Percentiles rank a stretch among this genome's conserved stretches.
phyloP scores from a whole-genome alignment of 495 filamentous ascomycete genomes.

The Penicillium desertorum region DNA sequence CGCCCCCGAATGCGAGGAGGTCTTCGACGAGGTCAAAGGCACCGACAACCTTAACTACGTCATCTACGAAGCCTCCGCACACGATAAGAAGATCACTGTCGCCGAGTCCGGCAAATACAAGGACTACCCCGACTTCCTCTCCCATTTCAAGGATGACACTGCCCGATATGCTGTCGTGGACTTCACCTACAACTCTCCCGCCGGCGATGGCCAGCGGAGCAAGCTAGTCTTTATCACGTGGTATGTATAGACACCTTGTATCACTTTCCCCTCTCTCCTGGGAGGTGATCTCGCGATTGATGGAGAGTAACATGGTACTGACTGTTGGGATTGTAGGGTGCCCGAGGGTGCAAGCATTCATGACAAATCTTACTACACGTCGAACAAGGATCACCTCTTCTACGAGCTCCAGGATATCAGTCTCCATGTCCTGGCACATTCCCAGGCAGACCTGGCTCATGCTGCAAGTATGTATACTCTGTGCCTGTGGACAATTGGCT shows the following conservation, averaged over 20 bases:
- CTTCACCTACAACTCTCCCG: conserved; percentile 20
- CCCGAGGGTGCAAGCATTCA: conserved; percentile 22
- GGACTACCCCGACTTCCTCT: conserved; percentile 18
- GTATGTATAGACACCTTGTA: conserved; percentile 13
- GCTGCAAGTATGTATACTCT: conserved; percentile 19
- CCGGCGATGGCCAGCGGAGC: conserved; percentile 18
- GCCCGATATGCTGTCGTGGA: conserved; percentile 24
- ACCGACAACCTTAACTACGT: conserved; percentile 23
- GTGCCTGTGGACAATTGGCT: background rate
- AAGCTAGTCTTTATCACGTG: conserved; percentile 29
- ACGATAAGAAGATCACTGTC: conserved; percentile 30
- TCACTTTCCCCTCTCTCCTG: background rate
- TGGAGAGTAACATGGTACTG: background rate
- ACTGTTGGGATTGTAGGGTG: conserved; percentile 17
- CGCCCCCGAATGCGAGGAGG: conserved; percentile 21
- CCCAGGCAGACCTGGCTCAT: conserved; percentile 19
- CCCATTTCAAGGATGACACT: conserved; percentile 19
- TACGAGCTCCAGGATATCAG: conserved; percentile 20
- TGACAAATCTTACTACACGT: conserved; percentile 23
- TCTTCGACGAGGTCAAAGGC: conserved; percentile 25
- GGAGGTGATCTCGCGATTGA: background rate
- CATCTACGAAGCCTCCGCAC: conserved; percentile 22
- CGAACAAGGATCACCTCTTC: conserved; percentile 28
- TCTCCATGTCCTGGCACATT: conserved; percentile 25
- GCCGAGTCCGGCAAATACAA: conserved; percentile 22